A percentile compares a stretch with the other conserved stretches of the same genome.
These are phyloP conservation scores for Sporothrix pseudoabietina DNA, from an alignment of 2,329 filamentous ascomycete genomes.

Conservation along the genomic window DNA sequence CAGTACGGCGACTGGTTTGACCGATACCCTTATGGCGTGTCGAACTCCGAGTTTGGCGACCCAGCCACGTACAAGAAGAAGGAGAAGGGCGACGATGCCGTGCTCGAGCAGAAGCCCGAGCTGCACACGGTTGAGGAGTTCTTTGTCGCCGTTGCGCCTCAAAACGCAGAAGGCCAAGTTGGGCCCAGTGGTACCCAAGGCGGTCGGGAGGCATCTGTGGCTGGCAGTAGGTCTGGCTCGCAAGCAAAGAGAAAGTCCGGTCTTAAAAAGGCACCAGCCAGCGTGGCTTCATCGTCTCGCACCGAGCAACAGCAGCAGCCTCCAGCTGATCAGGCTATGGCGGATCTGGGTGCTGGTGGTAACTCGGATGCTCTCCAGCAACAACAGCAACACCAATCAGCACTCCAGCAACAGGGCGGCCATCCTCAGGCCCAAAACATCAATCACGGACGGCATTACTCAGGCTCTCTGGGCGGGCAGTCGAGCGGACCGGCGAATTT, in stretches of 20 bases:
- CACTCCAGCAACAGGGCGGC: slow-evolving; percentile 33
- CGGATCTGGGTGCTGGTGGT: slow-evolving; percentile 39
- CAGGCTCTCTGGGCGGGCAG: slow-evolving; percentile 46
- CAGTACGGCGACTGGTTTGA: slow-evolving; percentile 99
- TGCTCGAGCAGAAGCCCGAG: slow-evolving; percentile 81
- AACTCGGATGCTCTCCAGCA: slow-evolving; percentile 35
- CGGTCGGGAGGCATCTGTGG: slow-evolving; percentile 16
- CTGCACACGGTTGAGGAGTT: slow-evolving; percentile 95
- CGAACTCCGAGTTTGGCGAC: slow-evolving; percentile 79
- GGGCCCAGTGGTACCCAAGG: slow-evolving; percentile 34
- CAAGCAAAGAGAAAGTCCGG: slow-evolving; percentile 46
- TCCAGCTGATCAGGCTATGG: slow-evolving; percentile 44
- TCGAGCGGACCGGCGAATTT: slow-evolving; percentile 47
- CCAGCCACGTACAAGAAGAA: slow-evolving; percentile 67
- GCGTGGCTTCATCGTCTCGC: slow-evolving; percentile 37
- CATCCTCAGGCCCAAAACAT: slow-evolving; percentile 41
- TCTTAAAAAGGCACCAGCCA: slow-evolving; percentile 43
- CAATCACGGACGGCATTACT: slow-evolving; percentile 49
- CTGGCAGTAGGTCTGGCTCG: slow-evolving; percentile 34
- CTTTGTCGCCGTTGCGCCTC: slow-evolving; percentile 75
- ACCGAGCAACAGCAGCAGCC: slow-evolving; percentile 43
- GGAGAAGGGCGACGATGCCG: slow-evolving; percentile 81
- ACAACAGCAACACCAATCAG: slow-evolving; percentile 43
- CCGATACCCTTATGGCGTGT: slow-evolving; percentile 88
- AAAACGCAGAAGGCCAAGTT: slow-evolving; percentile 48